phyloP scores from a whole-genome alignment of 805 yeast genomes.

The Cyberlindnera saturnus region DNA sequence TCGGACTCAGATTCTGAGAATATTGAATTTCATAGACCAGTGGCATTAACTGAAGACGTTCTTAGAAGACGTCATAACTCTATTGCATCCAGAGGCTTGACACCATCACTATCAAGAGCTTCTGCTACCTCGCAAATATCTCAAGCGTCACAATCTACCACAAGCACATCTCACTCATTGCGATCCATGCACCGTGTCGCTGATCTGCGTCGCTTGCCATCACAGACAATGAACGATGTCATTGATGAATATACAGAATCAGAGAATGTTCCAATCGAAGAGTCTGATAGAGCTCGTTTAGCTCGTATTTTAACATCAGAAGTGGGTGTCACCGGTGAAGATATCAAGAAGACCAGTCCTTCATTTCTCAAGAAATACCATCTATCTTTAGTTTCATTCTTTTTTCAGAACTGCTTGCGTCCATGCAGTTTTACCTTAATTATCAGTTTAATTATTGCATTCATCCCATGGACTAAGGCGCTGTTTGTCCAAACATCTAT shows the following conservation, averaged over 20 bases:
- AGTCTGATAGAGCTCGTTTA: constrained; percentile 9
- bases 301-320: constrained; percentile 17
- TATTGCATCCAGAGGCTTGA: not conserved
- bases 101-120: not conserved
- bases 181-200: not conserved
- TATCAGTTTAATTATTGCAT: constrained; percentile 55
- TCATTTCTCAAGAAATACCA: constrained; percentile 23
- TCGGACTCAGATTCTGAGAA: not conserved
- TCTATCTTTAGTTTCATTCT: constrained; percentile 30
- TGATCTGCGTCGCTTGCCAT: constrained; percentile 21
- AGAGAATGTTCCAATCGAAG: not conserved
- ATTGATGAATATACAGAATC: constrained; percentile 33
- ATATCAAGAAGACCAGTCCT: constrained; percentile 1
- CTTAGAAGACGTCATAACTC: not conserved
- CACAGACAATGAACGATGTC: constrained; percentile 37
- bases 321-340: constrained; percentile 13
- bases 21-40: not conserved
- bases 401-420: constrained; percentile 48
- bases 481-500: constrained; percentile 49
- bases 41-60: not conserved
- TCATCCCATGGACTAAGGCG: constrained; percentile 82
- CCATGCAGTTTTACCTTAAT: constrained; percentile 72
- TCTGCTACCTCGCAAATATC: not conserved
- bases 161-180: not conserved
- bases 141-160: not conserved